These are phyloP conservation scores for Pigoraptor vietnamica DNA, from an alignment of 78 protist species.

Conservation along the genomic window DNA sequence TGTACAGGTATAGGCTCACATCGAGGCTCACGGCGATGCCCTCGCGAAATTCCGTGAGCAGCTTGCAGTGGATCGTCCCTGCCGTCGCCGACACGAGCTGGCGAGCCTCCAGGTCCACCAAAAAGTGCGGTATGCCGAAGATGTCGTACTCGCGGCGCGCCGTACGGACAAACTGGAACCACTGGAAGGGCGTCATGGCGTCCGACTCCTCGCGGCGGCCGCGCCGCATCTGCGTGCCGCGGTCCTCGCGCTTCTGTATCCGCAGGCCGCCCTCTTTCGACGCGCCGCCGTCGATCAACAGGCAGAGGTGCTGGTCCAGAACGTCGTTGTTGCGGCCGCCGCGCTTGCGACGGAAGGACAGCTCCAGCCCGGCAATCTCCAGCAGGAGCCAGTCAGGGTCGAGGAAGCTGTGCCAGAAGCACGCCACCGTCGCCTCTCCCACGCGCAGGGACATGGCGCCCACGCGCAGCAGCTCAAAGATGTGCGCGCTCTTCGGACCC, in stretches of 20 bases:
- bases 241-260: neutral
- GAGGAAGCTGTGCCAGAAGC: constrained; percentile 30
- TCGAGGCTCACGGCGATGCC: constrained; percentile 21
- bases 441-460: neutral
- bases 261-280: neutral
- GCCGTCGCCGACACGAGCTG: neutral
- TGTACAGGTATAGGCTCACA: constrained; percentile 16
- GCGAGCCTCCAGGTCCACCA: neutral
- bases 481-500: neutral
- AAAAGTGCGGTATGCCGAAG: neutral
- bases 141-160: neutral
- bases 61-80: neutral
- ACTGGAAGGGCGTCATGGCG: neutral
- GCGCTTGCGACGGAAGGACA: neutral
- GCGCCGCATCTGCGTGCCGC: neutral
- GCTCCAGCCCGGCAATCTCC: neutral
- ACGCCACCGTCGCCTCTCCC: neutral
- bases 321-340: neutral
- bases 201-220: neutral
- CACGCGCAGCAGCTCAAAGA: neutral
- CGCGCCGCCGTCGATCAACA: neutral
- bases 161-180: neutral
- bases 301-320: neutral
- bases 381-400: constrained; percentile 16
- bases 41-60: constrained; percentile 16